Evolutionary conservation across 2,329 filamentous ascomycete species (phyloP).

Genomic region (Penicillium brevicompactum): DNA sequence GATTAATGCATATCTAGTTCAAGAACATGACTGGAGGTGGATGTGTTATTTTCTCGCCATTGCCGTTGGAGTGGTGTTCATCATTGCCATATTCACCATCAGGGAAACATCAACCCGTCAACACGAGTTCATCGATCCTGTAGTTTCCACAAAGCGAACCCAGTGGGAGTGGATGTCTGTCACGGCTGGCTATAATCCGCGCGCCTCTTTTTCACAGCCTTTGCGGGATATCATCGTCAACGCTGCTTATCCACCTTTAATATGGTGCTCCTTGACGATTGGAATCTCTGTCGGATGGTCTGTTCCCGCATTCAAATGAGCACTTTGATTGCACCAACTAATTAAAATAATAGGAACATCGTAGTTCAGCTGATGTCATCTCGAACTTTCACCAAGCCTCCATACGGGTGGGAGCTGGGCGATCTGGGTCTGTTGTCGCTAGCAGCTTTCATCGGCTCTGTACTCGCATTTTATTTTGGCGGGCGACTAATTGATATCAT

Average conservation of each 20-base stretch:
- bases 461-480: constrained; percentile 31
- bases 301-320: neutral
- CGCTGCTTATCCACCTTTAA: constrained; percentile 28
- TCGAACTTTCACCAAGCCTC: constrained; percentile 27
- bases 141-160: constrained; percentile 6
- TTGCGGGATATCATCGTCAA: constrained; percentile 25
- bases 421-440: constrained; percentile 29
- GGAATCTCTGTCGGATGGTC: constrained; percentile 32
- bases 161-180: constrained; percentile 26
- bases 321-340: neutral
- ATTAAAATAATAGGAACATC: constrained; percentile 26
- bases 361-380: constrained; percentile 32
- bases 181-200: constrained; percentile 20
- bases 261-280: constrained; percentile 30
- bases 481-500: constrained; percentile 32
- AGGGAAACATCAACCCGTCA: constrained; percentile 25
- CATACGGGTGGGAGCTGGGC: constrained; percentile 28
- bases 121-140: neutral
- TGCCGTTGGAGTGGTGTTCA: constrained; percentile 21
- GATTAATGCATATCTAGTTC: constrained; percentile 31
- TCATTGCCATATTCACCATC: constrained; percentile 23
- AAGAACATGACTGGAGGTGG: constrained; percentile 27
- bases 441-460: constrained; percentile 27
- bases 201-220: constrained; percentile 27
- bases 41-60: constrained; percentile 31